Conservation (phyloP, 768 basidiomycete genomes). For the Xanthoconium stramineum region DNA sequence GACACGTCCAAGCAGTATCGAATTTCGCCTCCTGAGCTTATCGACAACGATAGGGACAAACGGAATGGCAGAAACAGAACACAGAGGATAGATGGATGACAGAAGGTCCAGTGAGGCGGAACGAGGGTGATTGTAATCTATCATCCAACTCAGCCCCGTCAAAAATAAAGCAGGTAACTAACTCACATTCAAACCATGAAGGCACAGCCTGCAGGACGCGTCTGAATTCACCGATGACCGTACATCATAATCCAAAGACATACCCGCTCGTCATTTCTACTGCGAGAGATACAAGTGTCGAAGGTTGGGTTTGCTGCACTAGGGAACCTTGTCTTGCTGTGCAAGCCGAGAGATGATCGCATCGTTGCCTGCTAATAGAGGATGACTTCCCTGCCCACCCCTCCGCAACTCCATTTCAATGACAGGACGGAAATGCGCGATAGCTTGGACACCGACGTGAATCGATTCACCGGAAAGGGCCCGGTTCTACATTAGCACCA, state of each 20-base stretch:
- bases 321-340: conserved; percentile 41
- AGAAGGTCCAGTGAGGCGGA: conserved; percentile 55
- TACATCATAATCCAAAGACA: not conserved
- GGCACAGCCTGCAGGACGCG: not conserved
- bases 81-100: conserved; percentile 57
- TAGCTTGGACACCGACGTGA: no score
- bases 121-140: no score
- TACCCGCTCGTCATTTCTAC: conserved; percentile 15
- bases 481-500: no score
- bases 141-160: no score
- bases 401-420: conserved; percentile 5
- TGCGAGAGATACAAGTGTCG: conserved; percentile 40
- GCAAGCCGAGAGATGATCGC: conserved; percentile 10
- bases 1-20: conserved; percentile 7
- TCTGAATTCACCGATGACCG: no score
- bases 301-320: no score
- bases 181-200: no score
- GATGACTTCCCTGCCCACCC: not conserved
- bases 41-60: conserved; percentile 1
- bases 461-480: no score
- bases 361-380: conserved; percentile 2
- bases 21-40: conserved; percentile 1
- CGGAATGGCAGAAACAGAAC: conserved; percentile 49
- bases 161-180: no score
- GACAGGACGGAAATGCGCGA: no score